Evolutionary conservation across 2,329 filamentous ascomycete species (phyloP), one percentile per base, ranked within the genome.

Genomic region (Dothiorella sarmentorum): DNA sequence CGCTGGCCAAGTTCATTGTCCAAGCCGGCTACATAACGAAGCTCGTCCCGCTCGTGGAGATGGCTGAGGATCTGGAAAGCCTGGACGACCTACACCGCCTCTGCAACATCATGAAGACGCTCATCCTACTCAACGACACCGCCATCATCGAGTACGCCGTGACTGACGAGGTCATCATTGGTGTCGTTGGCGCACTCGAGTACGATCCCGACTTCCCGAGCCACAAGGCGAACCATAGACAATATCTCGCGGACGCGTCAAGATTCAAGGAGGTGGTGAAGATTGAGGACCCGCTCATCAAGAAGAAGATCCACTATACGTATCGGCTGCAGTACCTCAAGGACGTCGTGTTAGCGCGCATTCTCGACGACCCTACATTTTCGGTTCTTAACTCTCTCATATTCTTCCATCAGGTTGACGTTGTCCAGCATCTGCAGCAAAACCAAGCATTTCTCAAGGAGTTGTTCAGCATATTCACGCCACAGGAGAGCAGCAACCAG

Each of bases 331-430:
- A 96, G 69, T 99, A 99, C 71, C 82, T 99, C 57, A 99, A 97
- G 73, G 94, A 99, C 68, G 94, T 99, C n/a, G 93, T 97, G 1
- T 82, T 99, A 42, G 94, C 94, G 27, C 86, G 94, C 62, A 97
- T 99, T 63, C 82, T 99, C 61, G 94, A 99, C 74, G 94, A 99
- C 72, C 93, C 93, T 51, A 99, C 94, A 18, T 99, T 97, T 73
- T 96, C 91, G 22, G 92, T 97, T 24, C 85, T 99, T 63, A 99
- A 97, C 75, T 96, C 91, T 52, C 83, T 97, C 66, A 99, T 99
- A 65, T 99, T 97, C 78, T 99, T 96, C 81, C 94, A 97, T 76
- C 94, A 99, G 76, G 92, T 97, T 66, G 94, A 97, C 69, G 97
- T 99, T 69, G 88, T 99, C 51, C 90, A 93, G 69, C 90, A 97